Evolutionary conservation across 371 early-diverging fungal genomes (phyloP).

Genomic region (Zancudomyces culisetae): DNA sequence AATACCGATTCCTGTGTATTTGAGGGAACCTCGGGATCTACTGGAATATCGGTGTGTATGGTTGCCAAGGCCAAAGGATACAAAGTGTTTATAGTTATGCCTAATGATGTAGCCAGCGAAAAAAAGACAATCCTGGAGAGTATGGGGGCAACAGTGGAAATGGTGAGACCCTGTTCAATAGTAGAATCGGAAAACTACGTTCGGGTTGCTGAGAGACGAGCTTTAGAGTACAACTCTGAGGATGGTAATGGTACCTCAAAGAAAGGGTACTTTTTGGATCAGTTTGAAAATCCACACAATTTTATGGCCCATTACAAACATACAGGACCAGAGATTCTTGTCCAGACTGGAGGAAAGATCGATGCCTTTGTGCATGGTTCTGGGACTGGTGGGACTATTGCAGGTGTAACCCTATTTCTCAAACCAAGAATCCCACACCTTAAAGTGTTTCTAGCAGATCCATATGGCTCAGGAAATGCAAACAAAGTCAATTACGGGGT

Average conservation of each 20-base stretch:
- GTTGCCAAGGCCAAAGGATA: constrained; percentile 73
- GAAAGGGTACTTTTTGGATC: constrained; percentile 73
- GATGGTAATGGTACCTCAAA: no score
- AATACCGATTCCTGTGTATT: constrained; percentile 32
- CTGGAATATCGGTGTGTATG: constrained; percentile 68
- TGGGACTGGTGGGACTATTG: constrained; percentile 86
- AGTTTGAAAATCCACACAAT: constrained; percentile 85
- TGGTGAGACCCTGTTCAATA: constrained; percentile 77
- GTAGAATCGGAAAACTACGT: constrained; percentile 84
- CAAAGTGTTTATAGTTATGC: constrained; percentile 84
- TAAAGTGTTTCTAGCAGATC: constrained; percentile 69
- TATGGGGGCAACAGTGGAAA: constrained; percentile 78
- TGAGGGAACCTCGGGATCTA: constrained; percentile 86
- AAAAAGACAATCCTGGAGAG: constrained; percentile 68
- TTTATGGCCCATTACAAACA: constrained; percentile 52
- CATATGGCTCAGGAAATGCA: constrained; percentile 79
- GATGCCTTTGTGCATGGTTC: constrained; percentile 68
- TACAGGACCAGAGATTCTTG: constrained; percentile 79
- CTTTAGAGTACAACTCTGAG: constrained; percentile 30
- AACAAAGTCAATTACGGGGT: constrained; percentile 77
- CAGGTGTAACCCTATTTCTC: constrained; percentile 66
- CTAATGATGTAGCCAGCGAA: constrained; percentile 80
- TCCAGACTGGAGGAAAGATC: constrained; percentile 27
- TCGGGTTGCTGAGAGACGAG: constrained; percentile 60
- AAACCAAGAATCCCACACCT: constrained; percentile 41